Percentiles rank a stretch among this genome's conserved stretches.
These are phyloP conservation scores for Fistulinella cinereoalba DNA, from an alignment of 1,284 basidiomycete genomes.

Conservation along the genomic window DNA sequence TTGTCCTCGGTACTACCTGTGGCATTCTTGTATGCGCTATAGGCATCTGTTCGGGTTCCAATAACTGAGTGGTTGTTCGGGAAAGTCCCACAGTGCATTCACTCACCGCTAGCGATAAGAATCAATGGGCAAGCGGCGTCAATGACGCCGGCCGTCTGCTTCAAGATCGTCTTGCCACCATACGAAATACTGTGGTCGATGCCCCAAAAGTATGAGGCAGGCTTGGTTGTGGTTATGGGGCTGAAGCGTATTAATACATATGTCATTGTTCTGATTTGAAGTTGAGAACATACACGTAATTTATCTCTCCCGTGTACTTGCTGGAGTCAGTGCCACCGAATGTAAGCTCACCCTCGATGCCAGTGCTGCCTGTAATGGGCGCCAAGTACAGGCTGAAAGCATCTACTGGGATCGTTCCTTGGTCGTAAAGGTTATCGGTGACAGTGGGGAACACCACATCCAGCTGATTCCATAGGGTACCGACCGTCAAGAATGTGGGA, in stretches of 20 bases:
- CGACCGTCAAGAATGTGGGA: conserved; percentile 32
- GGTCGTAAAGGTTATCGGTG: conserved; percentile 36
- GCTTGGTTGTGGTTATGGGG: conserved; percentile 46
- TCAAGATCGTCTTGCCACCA: conserved; percentile 45
- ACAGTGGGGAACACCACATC: conserved; percentile 31
- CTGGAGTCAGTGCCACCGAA: conserved; percentile 49
- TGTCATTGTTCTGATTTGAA: background rate
- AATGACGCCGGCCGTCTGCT: conserved; percentile 55
- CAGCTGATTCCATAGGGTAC: conserved; percentile 17
- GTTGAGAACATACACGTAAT: conserved; percentile 44
- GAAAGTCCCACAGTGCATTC: background rate
- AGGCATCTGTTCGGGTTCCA: conserved; percentile 44
- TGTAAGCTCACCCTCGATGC: conserved; percentile 42
- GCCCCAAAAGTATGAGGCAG: conserved; percentile 57
- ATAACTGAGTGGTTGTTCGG: conserved; percentile 5
- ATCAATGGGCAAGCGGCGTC: conserved; percentile 49
- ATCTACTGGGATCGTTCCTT: conserved; percentile 31
- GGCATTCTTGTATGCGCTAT: conserved; percentile 45
- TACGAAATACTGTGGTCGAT: conserved; percentile 60
- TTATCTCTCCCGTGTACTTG: conserved; percentile 47
- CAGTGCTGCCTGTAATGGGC: conserved; percentile 29
- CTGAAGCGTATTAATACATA: conserved; percentile 26
- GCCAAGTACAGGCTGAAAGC: conserved; percentile 41
- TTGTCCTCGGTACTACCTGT: conserved; percentile 52
- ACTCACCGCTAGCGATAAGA: conserved; percentile 37